These are phyloP conservation scores for Bolboschoenoplectus hybrid DNA, from an alignment of 202 grass and related monocot genomes.

Conservation along the genomic window DNA sequence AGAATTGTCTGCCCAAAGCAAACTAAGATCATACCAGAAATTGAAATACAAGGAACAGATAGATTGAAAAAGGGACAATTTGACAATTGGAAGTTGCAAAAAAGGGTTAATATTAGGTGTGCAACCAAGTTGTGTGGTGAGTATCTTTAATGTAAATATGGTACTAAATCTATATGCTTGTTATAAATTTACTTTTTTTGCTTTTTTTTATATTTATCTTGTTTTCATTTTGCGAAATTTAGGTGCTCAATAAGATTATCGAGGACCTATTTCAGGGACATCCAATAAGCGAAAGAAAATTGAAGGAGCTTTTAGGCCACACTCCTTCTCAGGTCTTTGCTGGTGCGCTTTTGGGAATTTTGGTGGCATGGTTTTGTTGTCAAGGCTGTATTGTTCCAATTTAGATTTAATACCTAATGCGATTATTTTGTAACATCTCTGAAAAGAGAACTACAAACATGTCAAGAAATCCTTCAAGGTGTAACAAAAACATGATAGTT, in stretches of 20 bases:
- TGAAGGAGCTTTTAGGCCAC: slow-evolving; percentile 91
- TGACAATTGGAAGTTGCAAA: background rate
- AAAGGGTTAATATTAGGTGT: background rate
- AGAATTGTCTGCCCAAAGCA: background rate
- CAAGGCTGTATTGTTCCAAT: slow-evolving; percentile 69
- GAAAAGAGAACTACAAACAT: slow-evolving; percentile 13
- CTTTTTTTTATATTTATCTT: background rate
- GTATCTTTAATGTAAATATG: background rate
- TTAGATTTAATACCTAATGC: slow-evolving; percentile 37
- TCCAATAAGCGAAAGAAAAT: slow-evolving; percentile 91
- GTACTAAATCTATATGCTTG: background rate
- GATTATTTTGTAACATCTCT: background rate
- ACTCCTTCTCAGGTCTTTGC: slow-evolving; percentile 94
- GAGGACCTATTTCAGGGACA: slow-evolving; percentile 97
- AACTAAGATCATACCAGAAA: slow-evolving; percentile 6
- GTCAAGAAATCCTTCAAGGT: slow-evolving; percentile 5
- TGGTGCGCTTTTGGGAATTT: slow-evolving; percentile 71
- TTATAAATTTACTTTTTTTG: background rate
- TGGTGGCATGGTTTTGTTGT: slow-evolving; percentile 84
- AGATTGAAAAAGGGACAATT: background rate
- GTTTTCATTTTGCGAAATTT: slow-evolving; percentile 10
- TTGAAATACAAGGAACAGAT: background rate
- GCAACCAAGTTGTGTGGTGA: too few relatives aligned
- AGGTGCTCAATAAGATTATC: slow-evolving; percentile 99
- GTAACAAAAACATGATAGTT: background rate